Base-by-base conservation (phyloP, 2,329 filamentous ascomycete species). In the Pseudogymnoascus sp. region DNA sequence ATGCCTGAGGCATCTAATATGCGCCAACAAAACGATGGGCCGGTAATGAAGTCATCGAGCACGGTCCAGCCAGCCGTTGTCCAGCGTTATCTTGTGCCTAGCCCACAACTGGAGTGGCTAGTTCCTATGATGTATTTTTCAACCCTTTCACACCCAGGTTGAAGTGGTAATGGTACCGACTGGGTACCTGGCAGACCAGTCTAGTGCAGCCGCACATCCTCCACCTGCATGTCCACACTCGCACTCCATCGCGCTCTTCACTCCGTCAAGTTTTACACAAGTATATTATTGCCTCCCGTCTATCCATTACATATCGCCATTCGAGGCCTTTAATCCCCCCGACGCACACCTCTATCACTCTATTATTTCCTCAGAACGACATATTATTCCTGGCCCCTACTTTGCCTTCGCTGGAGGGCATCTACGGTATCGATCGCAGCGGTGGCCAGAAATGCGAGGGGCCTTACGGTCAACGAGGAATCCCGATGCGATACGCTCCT, bases 221-320 rank as follows among this genome's bases (percentile, higher is more conserved):
- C 49, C 49, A 55, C 49, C 45, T 55, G 49, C 49, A 55, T 55
- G 49, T 55, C 49, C 49, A 55, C 49, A 55, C 49, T 55, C 29
- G 14, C 49, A 55, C 26, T 52, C 26, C 49, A 55, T 55, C 49
- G 49, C 49, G 49, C 29, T 55, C 49, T 33, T 55, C 29, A 55
- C 49, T 55, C 49, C 29, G 12, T 33, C 49, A 55, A 55, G 29
- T 55, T 55, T 55, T 55, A 55, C 49, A 55, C 49, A 55, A 55
- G 49, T 55, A 33, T 55, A 33, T 33, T 55, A 55, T 55, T 55
- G 49, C 49, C 49, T 55, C 29, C n/a, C 49, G 19, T 55, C 19
- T 55, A 35, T 55, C 49, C 49, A 55, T 55, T 55, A 55, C 49
- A 55, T 12, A 55, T 35, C 49, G 49, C 29, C 49, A 55, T 55